Base-by-base conservation (phyloP, 441 rosid species). In the Metrosideros polymorpha region DNA sequence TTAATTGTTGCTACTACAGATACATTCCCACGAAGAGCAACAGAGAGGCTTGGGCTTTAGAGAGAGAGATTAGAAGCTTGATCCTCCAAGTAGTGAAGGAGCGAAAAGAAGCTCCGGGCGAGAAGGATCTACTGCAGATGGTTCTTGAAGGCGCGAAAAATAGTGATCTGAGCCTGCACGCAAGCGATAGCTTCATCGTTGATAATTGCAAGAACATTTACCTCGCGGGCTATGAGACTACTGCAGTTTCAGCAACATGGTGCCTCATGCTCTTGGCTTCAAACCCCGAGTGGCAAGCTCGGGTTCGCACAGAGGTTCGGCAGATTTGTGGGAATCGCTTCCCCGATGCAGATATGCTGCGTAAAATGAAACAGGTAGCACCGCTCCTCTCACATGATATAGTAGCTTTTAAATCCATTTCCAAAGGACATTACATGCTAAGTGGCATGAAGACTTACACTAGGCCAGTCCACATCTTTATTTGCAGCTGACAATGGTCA, bases 131-230 rank as follows among this genome's bases (percentile, higher is more conserved):
- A 5, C 42, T 91, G 77, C 88, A 91, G 54, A 83, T 87, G 63
- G 83, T 90, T 12, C 90, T 90, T 24, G 90, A 89, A 18, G 85
- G 85, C 5, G 86, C 89, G 4, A 83, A 51, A 25, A 50, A 50
- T 4, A 2, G 66, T n/a, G 55, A 54, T n/a, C 52, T 84, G 35
- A n/a, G 32, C 51, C 10, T 13, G 8, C 61, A 54, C 12, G 35
- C 61, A 25, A 43, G 61, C 17, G 83, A 87, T 27, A 71, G 85
- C 3, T 88, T 87, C 79, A 84, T 90, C 35, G 87, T 87, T 22
- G 93, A 91, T 86, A 89, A 86, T 14, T 91, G 93, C 91, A 90
- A 89, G 85, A 90, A 90, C 86, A 90, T 91, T 4, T 86, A 90
- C 71, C 82, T 89, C 7, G 92, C 90, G 0, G 92, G 92, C 42